A percentile compares a stretch with the other conserved stretches of the same genome.
Conservation (phyloP, 2,329 filamentous ascomycete genomes). For the Alternaria gaisen region DNA sequence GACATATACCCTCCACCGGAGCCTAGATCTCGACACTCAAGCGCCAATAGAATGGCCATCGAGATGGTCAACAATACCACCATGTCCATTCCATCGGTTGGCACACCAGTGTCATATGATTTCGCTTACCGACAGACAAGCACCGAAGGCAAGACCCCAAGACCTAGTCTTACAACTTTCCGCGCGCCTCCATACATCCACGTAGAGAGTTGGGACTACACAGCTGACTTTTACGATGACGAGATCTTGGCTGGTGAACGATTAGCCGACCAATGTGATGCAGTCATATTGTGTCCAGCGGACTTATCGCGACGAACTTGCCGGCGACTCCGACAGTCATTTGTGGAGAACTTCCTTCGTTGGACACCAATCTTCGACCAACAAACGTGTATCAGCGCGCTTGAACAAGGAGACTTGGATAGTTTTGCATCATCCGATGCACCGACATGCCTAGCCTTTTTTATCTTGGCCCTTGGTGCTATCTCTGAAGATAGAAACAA, state of each 20-base stretch:
- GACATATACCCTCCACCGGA: slow-evolving; percentile 18
- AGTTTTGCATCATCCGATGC: slow-evolving; percentile 21
- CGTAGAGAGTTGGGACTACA: slow-evolving; percentile 42
- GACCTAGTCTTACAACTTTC: slow-evolving; percentile 36
- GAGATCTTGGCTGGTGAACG: slow-evolving; percentile 36
- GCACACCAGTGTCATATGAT: slow-evolving; percentile 29
- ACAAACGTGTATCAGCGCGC: slow-evolving; percentile 26
- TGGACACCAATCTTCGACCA: slow-evolving; percentile 41
- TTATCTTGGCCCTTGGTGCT: slow-evolving; percentile 35
- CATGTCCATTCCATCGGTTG: slow-evolving; percentile 19
- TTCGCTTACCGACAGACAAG: slow-evolving; percentile 39
- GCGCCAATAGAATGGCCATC: slow-evolving; percentile 24
- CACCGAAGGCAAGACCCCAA: slow-evolving; percentile 34
- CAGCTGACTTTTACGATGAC: slow-evolving; percentile 40
- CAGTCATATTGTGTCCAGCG: slow-evolving; percentile 18
- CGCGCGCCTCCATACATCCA: slow-evolving; percentile 33
- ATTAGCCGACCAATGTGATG: slow-evolving; percentile 35
- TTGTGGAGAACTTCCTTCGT: slow-evolving; percentile 39
- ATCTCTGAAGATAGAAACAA: slow-evolving; percentile 32
- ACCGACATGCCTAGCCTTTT: slow-evolving; percentile 31
- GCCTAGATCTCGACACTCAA: slow-evolving; percentile 24
- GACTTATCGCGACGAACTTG: slow-evolving; percentile 32
- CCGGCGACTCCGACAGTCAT: slow-evolving; percentile 34
- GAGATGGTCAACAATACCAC: slow-evolving; percentile 24
- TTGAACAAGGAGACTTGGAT: slow-evolving; percentile 24